Evolutionary conservation across 306 rosid genomes (phyloP), one percentile per base, ranked within the genome.

Genomic region (Senna tora): DNA sequence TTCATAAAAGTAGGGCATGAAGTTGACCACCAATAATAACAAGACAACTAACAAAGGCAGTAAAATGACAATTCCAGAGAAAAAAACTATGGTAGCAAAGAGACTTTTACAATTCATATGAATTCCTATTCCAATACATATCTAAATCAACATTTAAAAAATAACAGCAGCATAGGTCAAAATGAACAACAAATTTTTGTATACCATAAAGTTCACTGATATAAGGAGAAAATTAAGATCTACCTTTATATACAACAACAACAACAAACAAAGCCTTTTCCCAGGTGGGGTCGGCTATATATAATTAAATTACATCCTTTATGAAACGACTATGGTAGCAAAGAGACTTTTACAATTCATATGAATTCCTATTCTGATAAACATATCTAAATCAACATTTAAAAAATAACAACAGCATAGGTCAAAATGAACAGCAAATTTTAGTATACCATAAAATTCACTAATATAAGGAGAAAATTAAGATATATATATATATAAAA

Each of bases 111-210:
- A 13, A 21, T 32, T 57, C 42, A 32, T 32, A 16, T 16, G 38
- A 36, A 47, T 25, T 19, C 16, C 47, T 17, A 19, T 5, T n/a
- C n/a, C n/a, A n/a, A n/a, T n/a, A 47, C 13, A 20, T 25, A 19
- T 33, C 9, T 46, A 34, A 49, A 46, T 19, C 68, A 59, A 30
- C 17, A 16, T 10, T 11, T 6, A 1, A 19, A 11, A 7, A 22
- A 21, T 14, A 4, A 47, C 14, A 41, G 42, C 22, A 5, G 45
- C 39, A 59, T 58, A 21, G n/a, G 25, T 11, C 19, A 36, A 19
- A 51, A 51, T 53, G 15, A 63, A 33, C 58, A 25, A 64, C 57
- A 22, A 43, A 77, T 71, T 30, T 36, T 25, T 22, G 38, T 16
- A 57, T 36, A 54, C 38, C 69, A 75, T 55, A 20, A n/a, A 53